Evolutionary conservation across 805 yeast genomes (phyloP), one percentile per base, ranked within the genome.

Genomic region (Candida wancherniae): DNA sequence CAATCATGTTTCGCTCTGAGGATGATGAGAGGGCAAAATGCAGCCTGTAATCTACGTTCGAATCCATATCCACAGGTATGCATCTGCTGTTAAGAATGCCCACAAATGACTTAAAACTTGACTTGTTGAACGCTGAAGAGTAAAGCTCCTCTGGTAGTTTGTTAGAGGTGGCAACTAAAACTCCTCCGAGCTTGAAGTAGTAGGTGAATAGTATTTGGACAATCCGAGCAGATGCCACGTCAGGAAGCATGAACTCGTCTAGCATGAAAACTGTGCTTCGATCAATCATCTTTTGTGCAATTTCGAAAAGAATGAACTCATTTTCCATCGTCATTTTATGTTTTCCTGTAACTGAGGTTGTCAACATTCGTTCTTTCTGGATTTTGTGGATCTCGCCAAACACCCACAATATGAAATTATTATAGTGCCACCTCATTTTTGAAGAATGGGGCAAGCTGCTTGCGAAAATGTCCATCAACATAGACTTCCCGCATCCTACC

Each of bases 231-330:
- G 83, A 71, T 0, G 86, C 84, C 21, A 82, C 66, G 48, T 81
- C 88, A 0, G 88, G 88, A 18, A 81, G 50, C 82, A 80, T 78
- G 56, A 81, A 81, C 51, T 82, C 88, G 50, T 81, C 88, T 23
- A 81, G 54, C 53, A 80, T 62, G 37, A 81, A 53, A 9, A 81
- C 61, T 2, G 84, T 77, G 46, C 69, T 75, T 37, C 65, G 67
- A 9, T 58, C 53, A 18, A 80, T 69, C 77, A 81, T 64, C 30
- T 69, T 77, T 30, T 75, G 73, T 5, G 87, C 86, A 14, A 81
- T 63, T 48, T 80, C 84, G 45, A 77, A 74, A 16, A 81, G 48
- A 14, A 79, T 67, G 37, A 77, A 75, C 45, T 81, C 87, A 39
- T 78, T 74, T 37, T 76, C 82, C 53, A 70, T 53, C 14, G 41